Evolutionary conservation across 2,329 filamentous ascomycete species (phyloP).

Genomic region (Hymenoscyphus linearis): DNA sequence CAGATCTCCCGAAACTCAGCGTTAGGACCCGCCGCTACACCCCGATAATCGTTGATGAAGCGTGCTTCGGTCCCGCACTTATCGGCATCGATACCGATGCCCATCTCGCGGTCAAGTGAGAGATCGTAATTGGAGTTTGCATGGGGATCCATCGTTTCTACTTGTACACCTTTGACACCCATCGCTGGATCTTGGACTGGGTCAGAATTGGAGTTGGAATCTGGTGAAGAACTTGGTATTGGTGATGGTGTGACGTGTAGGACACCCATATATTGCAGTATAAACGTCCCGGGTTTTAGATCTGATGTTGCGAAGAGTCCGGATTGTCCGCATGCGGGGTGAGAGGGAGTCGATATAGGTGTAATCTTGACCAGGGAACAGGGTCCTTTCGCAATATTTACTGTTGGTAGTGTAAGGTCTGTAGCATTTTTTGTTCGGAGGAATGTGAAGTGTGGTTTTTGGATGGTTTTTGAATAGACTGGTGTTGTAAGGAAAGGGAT

Average conservation of each 20-base stretch:
- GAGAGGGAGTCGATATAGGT: conserved; percentile 43
- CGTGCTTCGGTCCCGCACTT: conserved; percentile 56
- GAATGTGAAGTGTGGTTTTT: conserved; percentile 12
- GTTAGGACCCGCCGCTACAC: conserved; percentile 38
- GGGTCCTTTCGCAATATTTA: conserved; percentile 36
- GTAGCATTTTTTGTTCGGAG: conserved; percentile 25
- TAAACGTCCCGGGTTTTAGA: conserved; percentile 49
- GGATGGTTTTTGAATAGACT: conserved; percentile 39
- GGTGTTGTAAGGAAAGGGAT: conserved; percentile 50
- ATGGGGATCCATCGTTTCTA: conserved; percentile 27
- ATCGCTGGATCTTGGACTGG: background rate
- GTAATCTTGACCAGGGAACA: conserved; percentile 49
- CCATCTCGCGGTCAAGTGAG: conserved; percentile 52
- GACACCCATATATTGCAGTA: conserved; percentile 58
- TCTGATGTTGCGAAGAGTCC: conserved; percentile 55
- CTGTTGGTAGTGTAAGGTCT: conserved; percentile 15
- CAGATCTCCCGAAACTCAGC: conserved; percentile 53
- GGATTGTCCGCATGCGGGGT: conserved; percentile 53
- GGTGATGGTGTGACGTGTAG: conserved; percentile 40
- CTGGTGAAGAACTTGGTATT: background rate
- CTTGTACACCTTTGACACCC: too few relatives aligned
- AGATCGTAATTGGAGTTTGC: conserved; percentile 58
- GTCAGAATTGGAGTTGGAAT: conserved; percentile 3
- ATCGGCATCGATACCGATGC: conserved; percentile 56
- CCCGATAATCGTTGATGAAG: conserved; percentile 63